Conservation (phyloP, 192 early-diverging fungal species). For the Rhizoclosmatium sp. region DNA sequence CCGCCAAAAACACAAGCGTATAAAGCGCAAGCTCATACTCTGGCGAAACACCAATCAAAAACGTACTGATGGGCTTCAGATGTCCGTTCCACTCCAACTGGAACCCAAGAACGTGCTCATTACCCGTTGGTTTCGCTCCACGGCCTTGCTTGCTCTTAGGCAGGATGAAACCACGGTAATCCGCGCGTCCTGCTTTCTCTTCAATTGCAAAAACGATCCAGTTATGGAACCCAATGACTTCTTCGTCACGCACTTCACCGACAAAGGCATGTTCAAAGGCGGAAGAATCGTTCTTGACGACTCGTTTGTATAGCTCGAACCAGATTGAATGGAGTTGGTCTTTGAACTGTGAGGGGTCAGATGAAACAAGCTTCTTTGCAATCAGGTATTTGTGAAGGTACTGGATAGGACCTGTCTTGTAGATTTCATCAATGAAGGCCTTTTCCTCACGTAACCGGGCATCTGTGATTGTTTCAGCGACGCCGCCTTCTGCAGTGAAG, state of each 20-base stretch:
- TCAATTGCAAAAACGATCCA: conserved; percentile 48
- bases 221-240: conserved; percentile 52
- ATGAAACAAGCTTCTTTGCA: conserved; percentile 21
- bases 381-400: conserved; percentile 41
- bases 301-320: conserved; percentile 50
- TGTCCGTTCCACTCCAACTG: conserved; percentile 49
- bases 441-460: conserved; percentile 34
- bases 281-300: conserved; percentile 39
- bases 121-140: conserved; percentile 19
- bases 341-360: conserved; percentile 30
- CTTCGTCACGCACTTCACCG: conserved; percentile 36
- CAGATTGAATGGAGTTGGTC: conserved; percentile 33
- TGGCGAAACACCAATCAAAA: conserved; percentile 48
- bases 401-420: conserved; percentile 33
- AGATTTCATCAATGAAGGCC: conserved; percentile 37
- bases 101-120: conserved; percentile 39
- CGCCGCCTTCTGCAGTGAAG: conserved; percentile 37
- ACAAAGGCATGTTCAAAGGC: conserved; percentile 53
- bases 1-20: conserved; percentile 44
- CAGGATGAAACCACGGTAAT: conserved; percentile 47
- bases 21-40: conserved; percentile 54
- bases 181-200: conserved; percentile 39
- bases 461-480: conserved; percentile 27
- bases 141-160: conserved; percentile 32
- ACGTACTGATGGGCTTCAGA: conserved; percentile 48